Evolutionary conservation across 2,329 filamentous ascomycete species (phyloP).

Genomic region (Alternaria tenuissima): DNA sequence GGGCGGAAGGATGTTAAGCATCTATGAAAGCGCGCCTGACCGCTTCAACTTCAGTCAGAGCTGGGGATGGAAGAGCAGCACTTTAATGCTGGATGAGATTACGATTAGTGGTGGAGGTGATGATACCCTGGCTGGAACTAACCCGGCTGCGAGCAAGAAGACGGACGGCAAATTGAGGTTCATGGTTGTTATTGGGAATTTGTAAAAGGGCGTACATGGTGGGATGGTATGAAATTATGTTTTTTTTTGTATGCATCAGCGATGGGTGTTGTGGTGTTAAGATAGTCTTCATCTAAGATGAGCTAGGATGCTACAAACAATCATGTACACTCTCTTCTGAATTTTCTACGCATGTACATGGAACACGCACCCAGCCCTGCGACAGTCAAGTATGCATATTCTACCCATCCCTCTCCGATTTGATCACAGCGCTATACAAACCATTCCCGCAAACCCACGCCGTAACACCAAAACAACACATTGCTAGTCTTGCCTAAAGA

Average conservation of each 20-base stretch:
- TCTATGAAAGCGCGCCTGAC: conserved; percentile 67
- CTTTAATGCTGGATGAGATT: conserved; percentile 63
- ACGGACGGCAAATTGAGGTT: conserved; percentile 63
- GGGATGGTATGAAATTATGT: background rate
- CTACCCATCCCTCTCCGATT: too few species aligned
- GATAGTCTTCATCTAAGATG: too few species aligned
- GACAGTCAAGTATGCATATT: too few species aligned
- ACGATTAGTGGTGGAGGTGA: conserved; percentile 31
- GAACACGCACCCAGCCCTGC: too few species aligned
- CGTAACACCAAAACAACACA: too few species aligned
- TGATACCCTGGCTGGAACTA: conserved; percentile 19
- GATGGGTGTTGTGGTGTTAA: background rate
- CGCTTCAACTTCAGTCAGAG: conserved; percentile 68
- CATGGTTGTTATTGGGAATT: conserved; percentile 67
- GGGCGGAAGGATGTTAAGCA: conserved; percentile 65
- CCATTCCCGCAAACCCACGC: too few species aligned
- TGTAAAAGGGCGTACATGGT: conserved; percentile 23
- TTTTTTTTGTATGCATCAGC: background rate
- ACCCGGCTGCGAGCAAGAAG: conserved; percentile 40
- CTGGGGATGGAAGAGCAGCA: conserved; percentile 69
- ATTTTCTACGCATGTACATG: too few species aligned
- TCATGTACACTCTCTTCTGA: too few species aligned
- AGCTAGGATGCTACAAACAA: too few species aligned
- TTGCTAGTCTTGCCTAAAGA: too few species aligned
- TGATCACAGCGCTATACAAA: too few species aligned